A percentile compares a stretch with the other conserved stretches of the same genome.
Evolutionary conservation across 441 rosid species (phyloP).

Genomic region (Populus tomentosa): DNA sequence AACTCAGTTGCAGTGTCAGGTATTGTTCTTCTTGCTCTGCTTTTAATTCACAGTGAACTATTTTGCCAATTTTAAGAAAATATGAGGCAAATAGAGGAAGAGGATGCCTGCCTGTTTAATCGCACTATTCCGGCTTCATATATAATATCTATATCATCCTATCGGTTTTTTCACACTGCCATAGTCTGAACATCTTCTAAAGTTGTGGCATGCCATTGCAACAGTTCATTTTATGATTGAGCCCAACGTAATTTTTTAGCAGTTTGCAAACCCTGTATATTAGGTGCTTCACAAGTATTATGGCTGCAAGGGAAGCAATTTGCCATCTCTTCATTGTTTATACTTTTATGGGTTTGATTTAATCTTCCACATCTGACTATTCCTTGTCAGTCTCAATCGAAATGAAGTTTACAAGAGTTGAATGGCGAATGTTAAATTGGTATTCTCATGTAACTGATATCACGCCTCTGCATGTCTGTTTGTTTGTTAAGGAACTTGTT

Average conservation of each 20-base stretch:
- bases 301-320: neutral
- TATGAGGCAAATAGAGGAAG: neutral
- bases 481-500: too few species aligned
- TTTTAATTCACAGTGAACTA: neutral
- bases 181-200: neutral
- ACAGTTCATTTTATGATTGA: neutral
- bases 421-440: too few species aligned
- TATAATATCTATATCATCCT: neutral
- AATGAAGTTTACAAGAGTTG: neutral
- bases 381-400: neutral
- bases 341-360: neutral
- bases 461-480: too few species aligned
- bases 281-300: neutral
- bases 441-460: too few species aligned
- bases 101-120: neutral
- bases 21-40: constrained; percentile 10
- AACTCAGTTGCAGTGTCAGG: constrained; percentile 97
- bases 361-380: neutral
- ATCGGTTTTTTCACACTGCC: neutral
- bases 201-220: neutral
- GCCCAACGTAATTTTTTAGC: neutral
- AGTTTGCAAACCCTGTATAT: neutral
- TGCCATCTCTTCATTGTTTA: neutral
- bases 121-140: neutral
- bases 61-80: neutral